A percentile compares a stretch with the other conserved stretches of the same genome.
Evolutionary conservation across 192 early-diverging fungal species (phyloP).

Genomic region (Globomyces pollinis-pini): DNA sequence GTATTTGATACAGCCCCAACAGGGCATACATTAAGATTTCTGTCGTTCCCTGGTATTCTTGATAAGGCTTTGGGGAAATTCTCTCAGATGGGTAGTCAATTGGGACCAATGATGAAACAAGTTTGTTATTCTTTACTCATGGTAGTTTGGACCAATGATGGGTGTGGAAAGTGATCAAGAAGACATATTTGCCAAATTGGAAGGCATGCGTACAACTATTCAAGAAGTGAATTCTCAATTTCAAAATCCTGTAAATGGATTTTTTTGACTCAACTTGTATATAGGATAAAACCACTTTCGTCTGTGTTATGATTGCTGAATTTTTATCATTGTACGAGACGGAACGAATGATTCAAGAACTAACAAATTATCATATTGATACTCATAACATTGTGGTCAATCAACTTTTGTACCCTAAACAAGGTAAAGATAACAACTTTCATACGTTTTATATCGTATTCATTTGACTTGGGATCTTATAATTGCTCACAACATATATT

Average conservation of each 20-base stretch:
- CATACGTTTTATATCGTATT: not conserved
- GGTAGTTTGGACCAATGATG: slow-evolving; percentile 86
- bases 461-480: slow-evolving; percentile 1
- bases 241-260: slow-evolving; percentile 80
- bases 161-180: slow-evolving; percentile 52
- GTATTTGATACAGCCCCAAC: slow-evolving; percentile 99
- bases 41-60: slow-evolving; percentile 94
- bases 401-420: slow-evolving; percentile 92
- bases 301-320: slow-evolving; percentile 98
- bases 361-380: slow-evolving; percentile 94
- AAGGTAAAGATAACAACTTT: slow-evolving; percentile 54
- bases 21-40: slow-evolving; percentile 96
- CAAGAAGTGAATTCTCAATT: slow-evolving; percentile 99
- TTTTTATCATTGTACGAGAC: slow-evolving; percentile 99
- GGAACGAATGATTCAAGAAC: slow-evolving; percentile 98
- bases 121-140: too few relatives aligned
- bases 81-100: slow-evolving; percentile 79
- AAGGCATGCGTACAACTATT: slow-evolving; percentile 92
- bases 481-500: not conserved
- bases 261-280: too few relatives aligned
- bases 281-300: slow-evolving; percentile 94
- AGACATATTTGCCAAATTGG: slow-evolving; percentile 92
- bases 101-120: slow-evolving; percentile 96
- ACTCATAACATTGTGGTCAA: slow-evolving; percentile 99
- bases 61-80: slow-evolving; percentile 98